Evolutionary conservation across 495 filamentous ascomycete genomes (phyloP).

Genomic region (Tuber melanosporum): DNA sequence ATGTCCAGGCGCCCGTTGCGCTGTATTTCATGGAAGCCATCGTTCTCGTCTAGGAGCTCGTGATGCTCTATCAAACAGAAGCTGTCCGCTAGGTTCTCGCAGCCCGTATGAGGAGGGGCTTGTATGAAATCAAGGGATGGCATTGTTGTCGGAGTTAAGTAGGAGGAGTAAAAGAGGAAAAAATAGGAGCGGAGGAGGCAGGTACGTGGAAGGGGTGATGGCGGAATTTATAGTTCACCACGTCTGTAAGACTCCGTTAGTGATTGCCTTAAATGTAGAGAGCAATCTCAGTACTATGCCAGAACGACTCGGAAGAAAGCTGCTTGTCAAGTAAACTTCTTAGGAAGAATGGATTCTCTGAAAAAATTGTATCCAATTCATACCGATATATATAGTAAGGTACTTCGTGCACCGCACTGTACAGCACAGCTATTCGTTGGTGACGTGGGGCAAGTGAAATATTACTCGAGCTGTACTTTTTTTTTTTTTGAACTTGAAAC

Average conservation of each 20-base stretch:
- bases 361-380: not conserved
- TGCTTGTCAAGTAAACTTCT: not conserved
- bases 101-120: not conserved
- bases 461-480: not conserved
- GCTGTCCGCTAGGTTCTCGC: not conserved
- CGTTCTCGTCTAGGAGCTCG: not conserved
- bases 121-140: not conserved
- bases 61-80: not conserved
- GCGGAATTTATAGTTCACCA: not conserved
- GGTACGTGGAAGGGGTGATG: not conserved
- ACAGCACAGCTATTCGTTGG: not conserved
- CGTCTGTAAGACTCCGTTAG: not conserved
- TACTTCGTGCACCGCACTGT: not conserved
- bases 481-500: not conserved
- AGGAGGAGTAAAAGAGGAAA: not conserved
- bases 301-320: not conserved
- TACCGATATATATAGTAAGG: not conserved
- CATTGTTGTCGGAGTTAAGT: conserved; percentile 4
- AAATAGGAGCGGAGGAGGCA: not conserved
- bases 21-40: not conserved
- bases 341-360: not conserved
- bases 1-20: not conserved
- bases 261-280: not conserved
- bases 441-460: not conserved
- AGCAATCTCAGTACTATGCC: not conserved